These are phyloP conservation scores for Rhizomucor pusillus DNA, from an alignment of 371 early-diverging fungal species.

Conservation along the genomic window DNA sequence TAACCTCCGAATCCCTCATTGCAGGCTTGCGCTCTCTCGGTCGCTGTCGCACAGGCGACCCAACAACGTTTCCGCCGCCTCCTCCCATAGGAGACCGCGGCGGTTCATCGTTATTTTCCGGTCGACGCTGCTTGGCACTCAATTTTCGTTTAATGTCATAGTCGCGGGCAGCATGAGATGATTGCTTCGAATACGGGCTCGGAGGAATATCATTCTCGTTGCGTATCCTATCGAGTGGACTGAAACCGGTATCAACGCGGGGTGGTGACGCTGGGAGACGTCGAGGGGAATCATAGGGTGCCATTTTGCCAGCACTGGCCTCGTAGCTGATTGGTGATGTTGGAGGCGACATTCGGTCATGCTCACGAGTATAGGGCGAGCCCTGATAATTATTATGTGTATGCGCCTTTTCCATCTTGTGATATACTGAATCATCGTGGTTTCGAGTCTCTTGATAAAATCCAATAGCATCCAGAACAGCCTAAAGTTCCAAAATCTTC, in stretches of 20 bases:
- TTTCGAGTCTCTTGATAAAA: slow-evolving; percentile 79
- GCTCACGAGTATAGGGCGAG: background rate
- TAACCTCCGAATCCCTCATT: slow-evolving; percentile 67
- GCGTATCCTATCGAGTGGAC: slow-evolving; percentile 8
- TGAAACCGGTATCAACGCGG: background rate
- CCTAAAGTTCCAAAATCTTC: slow-evolving; percentile 29
- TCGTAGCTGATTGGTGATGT: background rate
- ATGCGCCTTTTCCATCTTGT: slow-evolving; percentile 79
- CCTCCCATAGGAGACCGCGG: slow-evolving; percentile 20
- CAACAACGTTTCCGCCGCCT: slow-evolving; percentile 23
- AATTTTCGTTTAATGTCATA: slow-evolving; percentile 48
- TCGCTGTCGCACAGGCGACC: slow-evolving; percentile 44
- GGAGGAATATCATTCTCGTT: slow-evolving; percentile 1
- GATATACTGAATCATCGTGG: slow-evolving; percentile 78
- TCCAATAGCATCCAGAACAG: slow-evolving; percentile 93
- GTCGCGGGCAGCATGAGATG: slow-evolving; percentile 38
- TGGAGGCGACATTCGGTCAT: slow-evolving; percentile 2
- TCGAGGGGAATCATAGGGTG: slow-evolving; percentile 10
- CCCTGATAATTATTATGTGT: slow-evolving; percentile 17
- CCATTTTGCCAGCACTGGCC: slow-evolving; percentile 4
- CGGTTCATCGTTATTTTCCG: slow-evolving; percentile 46
- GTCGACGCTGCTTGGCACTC: slow-evolving; percentile 41
- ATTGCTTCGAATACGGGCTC: slow-evolving; percentile 5
- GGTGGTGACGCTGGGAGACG: slow-evolving; percentile 17
- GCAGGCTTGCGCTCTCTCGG: slow-evolving; percentile 18